phyloP scores from a whole-genome alignment of 495 filamentous ascomycete genomes.

The Neurospora sp. region DNA sequence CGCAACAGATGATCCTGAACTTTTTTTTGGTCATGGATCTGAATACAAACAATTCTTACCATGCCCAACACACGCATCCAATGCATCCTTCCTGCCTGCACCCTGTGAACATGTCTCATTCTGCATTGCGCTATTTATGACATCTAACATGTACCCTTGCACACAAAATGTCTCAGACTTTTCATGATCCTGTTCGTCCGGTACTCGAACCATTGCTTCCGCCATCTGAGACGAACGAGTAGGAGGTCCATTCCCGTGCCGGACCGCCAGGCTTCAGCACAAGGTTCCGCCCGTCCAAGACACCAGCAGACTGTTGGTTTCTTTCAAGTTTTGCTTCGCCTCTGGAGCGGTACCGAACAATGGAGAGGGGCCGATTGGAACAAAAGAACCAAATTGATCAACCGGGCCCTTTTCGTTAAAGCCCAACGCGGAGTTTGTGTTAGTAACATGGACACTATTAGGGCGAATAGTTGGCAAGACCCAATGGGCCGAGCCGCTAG shows the following conservation, averaged over 20 bases:
- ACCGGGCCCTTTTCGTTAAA: not conserved
- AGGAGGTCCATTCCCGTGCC: not conserved
- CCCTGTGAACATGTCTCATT: not conserved
- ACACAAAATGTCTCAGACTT: not conserved
- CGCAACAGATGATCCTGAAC: not conserved
- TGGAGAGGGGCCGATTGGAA: not conserved
- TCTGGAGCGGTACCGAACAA: not conserved
- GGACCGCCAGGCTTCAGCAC: not conserved
- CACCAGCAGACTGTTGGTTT: not conserved
- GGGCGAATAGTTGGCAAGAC: not conserved
- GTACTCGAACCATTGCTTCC: not conserved
- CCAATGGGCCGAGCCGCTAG: not conserved
- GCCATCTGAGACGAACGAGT: not conserved
- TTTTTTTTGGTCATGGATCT: not conserved
- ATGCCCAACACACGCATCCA: not conserved
- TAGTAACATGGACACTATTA: not conserved
- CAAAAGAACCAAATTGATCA: not conserved
- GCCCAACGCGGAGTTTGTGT: not conserved
- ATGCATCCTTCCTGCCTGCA: not conserved
- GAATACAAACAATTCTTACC: not conserved
- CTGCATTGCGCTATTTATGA: not conserved
- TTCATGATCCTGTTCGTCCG: not conserved
- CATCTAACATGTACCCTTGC: not conserved
- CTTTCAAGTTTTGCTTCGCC: not conserved
- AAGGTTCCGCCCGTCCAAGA: not conserved